phyloP scores from a whole-genome alignment of 176 grass and related monocot genomes.

The Hsuehochloa calcarea region DNA sequence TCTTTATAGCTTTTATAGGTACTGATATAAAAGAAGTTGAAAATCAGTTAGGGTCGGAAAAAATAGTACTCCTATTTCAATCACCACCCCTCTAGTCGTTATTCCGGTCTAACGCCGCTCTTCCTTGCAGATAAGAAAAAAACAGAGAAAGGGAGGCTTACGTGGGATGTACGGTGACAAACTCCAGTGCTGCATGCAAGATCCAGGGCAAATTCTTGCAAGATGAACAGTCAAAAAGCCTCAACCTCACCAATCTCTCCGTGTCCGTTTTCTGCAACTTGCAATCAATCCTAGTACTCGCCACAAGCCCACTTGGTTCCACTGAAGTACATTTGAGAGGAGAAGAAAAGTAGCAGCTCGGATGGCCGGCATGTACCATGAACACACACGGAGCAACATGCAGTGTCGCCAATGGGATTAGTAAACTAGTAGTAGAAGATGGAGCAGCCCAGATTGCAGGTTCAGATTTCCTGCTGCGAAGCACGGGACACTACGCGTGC shows the following conservation, averaged over 20 bases:
- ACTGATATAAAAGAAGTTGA: no score
- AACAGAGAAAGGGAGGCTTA: background rate
- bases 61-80: no score
- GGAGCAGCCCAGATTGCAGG: background rate
- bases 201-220: background rate
- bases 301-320: background rate
- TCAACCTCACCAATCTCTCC: background rate
- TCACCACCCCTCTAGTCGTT: no score
- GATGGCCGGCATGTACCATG: background rate
- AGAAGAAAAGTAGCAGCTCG: background rate
- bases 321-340: background rate
- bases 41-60: no score
- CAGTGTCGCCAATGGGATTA: background rate
- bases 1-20: no score
- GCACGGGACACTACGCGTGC: background rate
- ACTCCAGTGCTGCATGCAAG: background rate
- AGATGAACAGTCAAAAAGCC: background rate
- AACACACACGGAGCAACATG: background rate
- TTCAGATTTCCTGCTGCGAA: background rate
- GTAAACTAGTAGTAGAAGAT: background rate
- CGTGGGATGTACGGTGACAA: background rate
- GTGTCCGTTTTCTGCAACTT: background rate
- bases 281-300: background rate
- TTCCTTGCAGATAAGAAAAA: background rate
- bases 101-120: background rate